Evolutionary conservation across 2,329 filamentous ascomycete genomes (phyloP).

Genomic region (Ilyonectria sp.): DNA sequence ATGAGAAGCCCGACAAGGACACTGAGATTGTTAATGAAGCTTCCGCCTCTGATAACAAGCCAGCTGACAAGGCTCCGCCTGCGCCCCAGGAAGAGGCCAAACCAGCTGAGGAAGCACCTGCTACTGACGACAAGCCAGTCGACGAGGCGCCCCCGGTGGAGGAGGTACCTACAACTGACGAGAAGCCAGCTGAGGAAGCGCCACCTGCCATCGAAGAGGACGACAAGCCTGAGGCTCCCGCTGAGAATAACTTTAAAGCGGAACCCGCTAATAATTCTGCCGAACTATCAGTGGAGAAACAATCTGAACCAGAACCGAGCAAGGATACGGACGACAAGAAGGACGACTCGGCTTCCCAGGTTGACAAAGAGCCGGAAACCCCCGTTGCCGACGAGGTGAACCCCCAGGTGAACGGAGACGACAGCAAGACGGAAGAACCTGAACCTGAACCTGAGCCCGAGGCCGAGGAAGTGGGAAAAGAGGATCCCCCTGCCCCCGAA

Average conservation of each 20-base stretch:
- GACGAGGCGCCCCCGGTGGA: constrained; percentile 28
- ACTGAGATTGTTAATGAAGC: not conserved
- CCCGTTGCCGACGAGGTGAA: constrained; percentile 27
- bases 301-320: constrained; percentile 21
- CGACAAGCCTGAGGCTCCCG: constrained; percentile 6
- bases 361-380: constrained; percentile 15
- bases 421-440: constrained; percentile 8
- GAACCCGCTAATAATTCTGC: not conserved
- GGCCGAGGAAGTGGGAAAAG: constrained; percentile 8
- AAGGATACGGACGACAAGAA: constrained; percentile 7
- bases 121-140: constrained; percentile 31
- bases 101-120: constrained; percentile 12
- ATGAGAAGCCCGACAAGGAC: not conserved
- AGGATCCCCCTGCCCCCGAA: constrained; percentile 14
- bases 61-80: constrained; percentile 15
- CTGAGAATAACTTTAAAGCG: not conserved
- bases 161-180: not conserved
- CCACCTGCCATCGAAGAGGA: constrained; percentile 5
- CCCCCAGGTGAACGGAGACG: constrained; percentile 22
- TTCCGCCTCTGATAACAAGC: constrained; percentile 15
- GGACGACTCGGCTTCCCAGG: constrained; percentile 12
- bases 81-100: constrained; percentile 25
- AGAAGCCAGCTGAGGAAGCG: constrained; percentile 13
- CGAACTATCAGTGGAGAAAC: not conserved
- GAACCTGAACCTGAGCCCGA: constrained; percentile 20